These are phyloP conservation scores for Globisporangium parvum DNA, from an alignment of 352 stramenopile species.

Conservation along the genomic window DNA sequence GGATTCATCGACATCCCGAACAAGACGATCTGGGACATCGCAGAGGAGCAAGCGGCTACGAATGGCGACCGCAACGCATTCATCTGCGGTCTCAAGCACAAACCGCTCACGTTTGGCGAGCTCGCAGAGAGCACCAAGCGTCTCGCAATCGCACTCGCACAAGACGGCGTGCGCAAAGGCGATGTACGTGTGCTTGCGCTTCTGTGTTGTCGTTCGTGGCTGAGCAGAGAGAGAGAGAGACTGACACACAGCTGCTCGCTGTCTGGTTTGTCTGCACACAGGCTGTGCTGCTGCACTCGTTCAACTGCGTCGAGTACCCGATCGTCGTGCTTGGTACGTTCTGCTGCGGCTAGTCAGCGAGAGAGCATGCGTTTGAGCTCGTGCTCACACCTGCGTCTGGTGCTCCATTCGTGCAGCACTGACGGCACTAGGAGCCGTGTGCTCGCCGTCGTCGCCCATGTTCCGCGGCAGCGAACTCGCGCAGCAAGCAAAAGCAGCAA, in stretches of 20 bases:
- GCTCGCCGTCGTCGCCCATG: conserved; percentile 56
- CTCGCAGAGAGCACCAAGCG: conserved; percentile 17
- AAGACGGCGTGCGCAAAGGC: conserved; percentile 30
- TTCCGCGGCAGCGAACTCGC: conserved; percentile 44
- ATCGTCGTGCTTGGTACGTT: conserved; percentile 40
- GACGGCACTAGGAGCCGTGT: conserved; percentile 41
- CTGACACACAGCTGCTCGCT: too few relatives aligned
- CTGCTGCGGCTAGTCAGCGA: neutral
- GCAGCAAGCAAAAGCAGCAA: conserved; percentile 21
- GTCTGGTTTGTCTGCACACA: conserved; percentile 10
- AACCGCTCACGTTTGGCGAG: conserved; percentile 27
- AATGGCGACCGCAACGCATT: conserved; percentile 24
- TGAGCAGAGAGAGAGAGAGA: too few relatives aligned
- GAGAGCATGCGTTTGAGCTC: neutral
- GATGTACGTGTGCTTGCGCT: conserved; percentile 23
- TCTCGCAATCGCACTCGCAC: conserved; percentile 27
- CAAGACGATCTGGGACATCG: conserved; percentile 30
- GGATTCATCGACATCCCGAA: conserved; percentile 40
- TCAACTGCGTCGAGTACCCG: conserved; percentile 70
- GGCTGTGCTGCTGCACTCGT: conserved; percentile 53
- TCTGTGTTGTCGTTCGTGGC: too few relatives aligned
- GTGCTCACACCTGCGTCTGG: neutral
- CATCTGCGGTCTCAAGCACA: conserved; percentile 37
- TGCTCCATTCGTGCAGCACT: conserved; percentile 20
- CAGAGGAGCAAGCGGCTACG: conserved; percentile 22